Evolutionary conservation across 2,329 filamentous ascomycete species (phyloP).

Genomic region (Xylariaceae sp.): DNA sequence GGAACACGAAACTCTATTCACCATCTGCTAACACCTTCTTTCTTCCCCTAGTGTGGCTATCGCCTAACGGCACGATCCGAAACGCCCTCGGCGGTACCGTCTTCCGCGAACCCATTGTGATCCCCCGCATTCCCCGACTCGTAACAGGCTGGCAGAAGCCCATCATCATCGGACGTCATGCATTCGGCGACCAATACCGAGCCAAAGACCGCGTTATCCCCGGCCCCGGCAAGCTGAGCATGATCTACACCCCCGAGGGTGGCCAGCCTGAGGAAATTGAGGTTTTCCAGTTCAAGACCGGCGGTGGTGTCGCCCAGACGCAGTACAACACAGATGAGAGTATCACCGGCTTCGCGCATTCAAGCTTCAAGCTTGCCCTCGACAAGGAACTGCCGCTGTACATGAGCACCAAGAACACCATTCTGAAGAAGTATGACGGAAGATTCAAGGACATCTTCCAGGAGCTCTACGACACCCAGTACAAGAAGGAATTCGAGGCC

Average conservation of each 20-base stretch:
- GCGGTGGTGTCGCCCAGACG: slow-evolving; percentile 88
- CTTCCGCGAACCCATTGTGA: slow-evolving; percentile 98
- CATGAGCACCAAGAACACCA: slow-evolving; percentile 99
- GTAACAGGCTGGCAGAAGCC: slow-evolving; percentile 98
- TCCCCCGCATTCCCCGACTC: slow-evolving; percentile 88
- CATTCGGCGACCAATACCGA: slow-evolving; percentile 98
- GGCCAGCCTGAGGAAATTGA: slow-evolving; percentile 84
- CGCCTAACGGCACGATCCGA: slow-evolving; percentile 89
- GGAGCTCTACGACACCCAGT: slow-evolving; percentile 87
- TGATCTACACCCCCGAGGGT: slow-evolving; percentile 90
- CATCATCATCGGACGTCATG: slow-evolving; percentile 98
- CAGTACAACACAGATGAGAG: slow-evolving; percentile 99
- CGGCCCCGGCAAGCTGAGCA: slow-evolving; percentile 85
- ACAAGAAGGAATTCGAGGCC: slow-evolving; percentile 87
- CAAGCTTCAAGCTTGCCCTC: slow-evolving; percentile 94
- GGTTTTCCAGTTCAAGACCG: slow-evolving; percentile 87
- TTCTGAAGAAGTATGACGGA: slow-evolving; percentile 98
- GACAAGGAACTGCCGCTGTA: slow-evolving; percentile 90
- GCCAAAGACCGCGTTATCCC: slow-evolving; percentile 89
- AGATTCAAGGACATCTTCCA: slow-evolving; percentile 99
- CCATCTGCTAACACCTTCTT: slow-evolving; percentile 24
- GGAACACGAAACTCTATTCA: neutral
- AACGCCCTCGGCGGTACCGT: slow-evolving; percentile 88
- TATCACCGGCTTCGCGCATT: slow-evolving; percentile 93
- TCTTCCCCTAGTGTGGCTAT: slow-evolving; percentile 81